Conservation (phyloP, 495 filamentous ascomycete species). For the Penicillium fimorum region DNA sequence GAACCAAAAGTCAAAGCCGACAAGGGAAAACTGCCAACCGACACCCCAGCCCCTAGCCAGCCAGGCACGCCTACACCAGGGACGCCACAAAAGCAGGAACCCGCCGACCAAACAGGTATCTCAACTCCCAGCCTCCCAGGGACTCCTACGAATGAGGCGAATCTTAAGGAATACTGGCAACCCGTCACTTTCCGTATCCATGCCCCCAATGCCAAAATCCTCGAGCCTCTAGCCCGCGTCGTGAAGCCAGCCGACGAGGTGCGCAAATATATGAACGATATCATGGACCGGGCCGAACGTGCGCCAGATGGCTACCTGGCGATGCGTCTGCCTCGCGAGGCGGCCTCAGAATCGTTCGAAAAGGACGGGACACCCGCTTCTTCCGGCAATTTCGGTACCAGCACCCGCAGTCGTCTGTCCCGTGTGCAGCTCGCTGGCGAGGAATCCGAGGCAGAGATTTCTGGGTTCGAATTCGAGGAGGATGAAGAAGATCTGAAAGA, state of each 20-base stretch:
- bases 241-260: conserved; percentile 79
- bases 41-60: conserved; percentile 11
- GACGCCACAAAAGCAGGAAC: conserved; percentile 18
- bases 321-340: conserved; percentile 59
- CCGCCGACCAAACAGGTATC: conserved; percentile 20
- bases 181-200: conserved; percentile 80
- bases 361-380: conserved; percentile 31
- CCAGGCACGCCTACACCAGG: conserved; percentile 15
- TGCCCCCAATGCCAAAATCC: conserved; percentile 57
- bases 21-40: conserved; percentile 25
- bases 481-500: conserved; percentile 47
- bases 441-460: conserved; percentile 39
- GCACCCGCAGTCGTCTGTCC: conserved; percentile 30
- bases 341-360: conserved; percentile 27
- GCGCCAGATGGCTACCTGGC: conserved; percentile 68
- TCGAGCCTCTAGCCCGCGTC: conserved; percentile 73
- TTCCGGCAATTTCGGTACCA: conserved; percentile 11
- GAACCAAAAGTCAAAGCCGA: conserved; percentile 33
- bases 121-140: conserved; percentile 7
- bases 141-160: conserved; percentile 19
- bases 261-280: conserved; percentile 74
- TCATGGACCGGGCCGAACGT: conserved; percentile 73
- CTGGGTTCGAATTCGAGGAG: conserved; percentile 27
- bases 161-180: conserved; percentile 77
- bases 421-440: conserved; percentile 30